Conservation (phyloP, 129 eudicot species). For the Kitagawia praeruptora region DNA sequence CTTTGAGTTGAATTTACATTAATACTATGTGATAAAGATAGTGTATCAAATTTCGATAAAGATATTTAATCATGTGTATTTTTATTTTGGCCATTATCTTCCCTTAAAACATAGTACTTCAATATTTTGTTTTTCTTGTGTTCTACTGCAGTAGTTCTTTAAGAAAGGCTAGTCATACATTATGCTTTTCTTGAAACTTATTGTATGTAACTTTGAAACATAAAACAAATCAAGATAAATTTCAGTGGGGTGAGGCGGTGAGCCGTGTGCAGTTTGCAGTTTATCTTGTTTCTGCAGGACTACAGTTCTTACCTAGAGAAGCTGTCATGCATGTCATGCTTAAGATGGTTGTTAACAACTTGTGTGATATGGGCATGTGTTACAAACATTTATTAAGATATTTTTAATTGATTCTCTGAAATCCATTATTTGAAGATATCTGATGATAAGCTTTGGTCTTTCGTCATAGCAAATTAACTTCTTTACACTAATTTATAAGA, state of each 20-base stretch:
- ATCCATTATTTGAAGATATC: no score
- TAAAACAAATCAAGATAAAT: not conserved
- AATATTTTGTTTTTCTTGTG: no score
- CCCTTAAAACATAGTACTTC: not conserved
- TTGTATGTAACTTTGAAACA: not conserved
- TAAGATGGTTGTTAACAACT: not conserved
- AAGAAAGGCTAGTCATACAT: not conserved
- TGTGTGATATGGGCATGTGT: not conserved
- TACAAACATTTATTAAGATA: no score
- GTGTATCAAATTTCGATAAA: no score
- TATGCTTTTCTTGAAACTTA: not conserved
- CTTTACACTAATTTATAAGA: not conserved
- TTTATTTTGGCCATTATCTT: not conserved
- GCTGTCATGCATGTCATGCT: not conserved
- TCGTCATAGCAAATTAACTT: not conserved
- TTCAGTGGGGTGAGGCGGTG: not conserved
- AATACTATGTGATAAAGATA: no score
- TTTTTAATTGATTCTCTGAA: no score
- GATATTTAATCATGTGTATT: no score
- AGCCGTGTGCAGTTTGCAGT: not conserved
- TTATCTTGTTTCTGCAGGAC: not conserved
- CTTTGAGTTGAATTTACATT: not conserved
- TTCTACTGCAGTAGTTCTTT: not conserved
- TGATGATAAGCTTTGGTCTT: not conserved
- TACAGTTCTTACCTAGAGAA: not conserved